These are phyloP conservation scores for Pichia gijzeniarum DNA, from an alignment of 805 yeast genomes.

Conservation along the genomic window DNA sequence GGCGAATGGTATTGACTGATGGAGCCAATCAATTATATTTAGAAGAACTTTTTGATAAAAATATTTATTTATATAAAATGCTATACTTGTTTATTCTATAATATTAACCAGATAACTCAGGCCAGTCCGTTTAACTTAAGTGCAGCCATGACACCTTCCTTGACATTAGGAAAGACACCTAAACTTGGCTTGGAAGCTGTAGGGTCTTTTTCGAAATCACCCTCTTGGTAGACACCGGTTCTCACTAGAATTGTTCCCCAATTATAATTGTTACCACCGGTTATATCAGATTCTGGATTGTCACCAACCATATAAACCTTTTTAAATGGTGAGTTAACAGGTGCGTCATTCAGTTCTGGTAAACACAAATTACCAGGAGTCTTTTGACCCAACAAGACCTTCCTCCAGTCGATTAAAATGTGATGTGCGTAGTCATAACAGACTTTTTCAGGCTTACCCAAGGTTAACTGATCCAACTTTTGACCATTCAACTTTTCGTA, in stretches of 20 bases:
- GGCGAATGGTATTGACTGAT: constrained; percentile 8
- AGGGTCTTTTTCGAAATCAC: constrained; percentile 35
- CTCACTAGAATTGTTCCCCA: constrained; percentile 83
- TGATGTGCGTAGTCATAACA: constrained; percentile 82
- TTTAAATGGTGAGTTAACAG: constrained; percentile 39
- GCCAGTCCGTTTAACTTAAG: constrained; percentile 17
- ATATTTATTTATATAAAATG: not conserved
- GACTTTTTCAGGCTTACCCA: constrained; percentile 77
- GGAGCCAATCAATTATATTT: no score
- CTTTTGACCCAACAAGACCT: constrained; percentile 25
- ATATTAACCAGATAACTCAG: not conserved
- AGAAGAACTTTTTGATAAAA: no score
- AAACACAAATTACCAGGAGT: constrained; percentile 21
- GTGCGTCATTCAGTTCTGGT: constrained; percentile 41
- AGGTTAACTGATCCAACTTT: constrained; percentile 45
- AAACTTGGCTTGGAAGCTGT: constrained; percentile 38
- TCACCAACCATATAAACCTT: constrained; percentile 95
- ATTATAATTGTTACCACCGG: constrained; percentile 81
- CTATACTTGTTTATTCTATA: not conserved
- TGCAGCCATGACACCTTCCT: constrained; percentile 35
- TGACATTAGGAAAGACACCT: constrained; percentile 45
- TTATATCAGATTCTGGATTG: constrained; percentile 88
- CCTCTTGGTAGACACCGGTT: constrained; percentile 80
- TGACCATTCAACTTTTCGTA: constrained; percentile 37
- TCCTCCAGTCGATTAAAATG: constrained; percentile 52